Evolutionary conservation across 371 early-diverging fungal species (phyloP).

Genomic region (Syncephalastrum contaminatum): DNA sequence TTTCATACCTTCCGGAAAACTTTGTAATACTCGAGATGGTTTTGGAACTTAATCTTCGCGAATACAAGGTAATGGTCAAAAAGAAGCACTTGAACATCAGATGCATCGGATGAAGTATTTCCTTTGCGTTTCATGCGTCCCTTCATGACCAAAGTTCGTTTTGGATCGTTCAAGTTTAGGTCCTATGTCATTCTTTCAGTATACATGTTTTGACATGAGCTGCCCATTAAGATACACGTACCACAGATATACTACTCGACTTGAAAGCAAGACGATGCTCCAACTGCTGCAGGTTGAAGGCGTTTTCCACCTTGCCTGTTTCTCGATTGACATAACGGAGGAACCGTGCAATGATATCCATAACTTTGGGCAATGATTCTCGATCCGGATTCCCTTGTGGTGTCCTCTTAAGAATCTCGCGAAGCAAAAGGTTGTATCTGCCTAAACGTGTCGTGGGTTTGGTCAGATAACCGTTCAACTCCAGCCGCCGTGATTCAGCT

Average conservation of each 20-base stretch:
- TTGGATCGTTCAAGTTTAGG: slow-evolving; percentile 68
- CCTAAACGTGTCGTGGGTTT: slow-evolving; percentile 86
- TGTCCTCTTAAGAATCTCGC: slow-evolving; percentile 78
- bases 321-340: slow-evolving; percentile 77
- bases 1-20: slow-evolving; percentile 27
- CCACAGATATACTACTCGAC: slow-evolving; percentile 16
- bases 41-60: slow-evolving; percentile 56
- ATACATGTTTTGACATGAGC: background rate
- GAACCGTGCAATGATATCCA: slow-evolving; percentile 65
- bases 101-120: slow-evolving; percentile 56
- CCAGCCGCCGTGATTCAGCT: slow-evolving; percentile 80
- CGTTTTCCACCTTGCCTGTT: slow-evolving; percentile 83
- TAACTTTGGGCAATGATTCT: slow-evolving; percentile 58
- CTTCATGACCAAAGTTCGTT: slow-evolving; percentile 72
- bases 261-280: slow-evolving; percentile 29
- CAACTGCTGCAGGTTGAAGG: slow-evolving; percentile 57
- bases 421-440: slow-evolving; percentile 83
- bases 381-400: slow-evolving; percentile 77
- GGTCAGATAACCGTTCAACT: slow-evolving; percentile 77
- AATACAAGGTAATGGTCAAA: slow-evolving; percentile 89
- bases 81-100: slow-evolving; percentile 74
- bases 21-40: slow-evolving; percentile 30
- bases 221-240: slow-evolving; percentile 23
- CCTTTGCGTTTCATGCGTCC: slow-evolving; percentile 73
- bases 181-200: slow-evolving; percentile 45